A percentile compares a stretch with the other conserved stretches of the same genome.
Evolutionary conservation across 2,329 filamentous ascomycete species (phyloP).

Genomic region (Apiospora kogelbergensis): DNA sequence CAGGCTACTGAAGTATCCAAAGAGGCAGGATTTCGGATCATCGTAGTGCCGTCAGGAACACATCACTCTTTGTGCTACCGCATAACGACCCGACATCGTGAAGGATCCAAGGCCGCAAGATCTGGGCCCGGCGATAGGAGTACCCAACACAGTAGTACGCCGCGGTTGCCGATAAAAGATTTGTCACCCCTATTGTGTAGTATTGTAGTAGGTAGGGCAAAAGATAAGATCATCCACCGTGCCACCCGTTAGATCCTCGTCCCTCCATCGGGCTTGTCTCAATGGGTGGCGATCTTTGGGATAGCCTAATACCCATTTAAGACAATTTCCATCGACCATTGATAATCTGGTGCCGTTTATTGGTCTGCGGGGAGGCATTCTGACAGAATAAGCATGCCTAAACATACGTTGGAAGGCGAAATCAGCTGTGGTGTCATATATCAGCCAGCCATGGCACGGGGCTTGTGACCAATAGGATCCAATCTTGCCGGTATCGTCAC

Average conservation of each 20-base stretch:
- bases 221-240: background rate
- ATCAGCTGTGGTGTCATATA: background rate
- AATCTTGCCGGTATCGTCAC: no score
- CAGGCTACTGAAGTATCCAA: background rate
- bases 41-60: background rate
- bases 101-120: background rate
- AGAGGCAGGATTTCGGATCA: background rate
- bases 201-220: no score
- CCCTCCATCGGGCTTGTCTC: background rate
- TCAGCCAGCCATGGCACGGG: background rate
- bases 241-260: background rate
- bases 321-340: background rate
- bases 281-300: background rate
- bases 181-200: background rate
- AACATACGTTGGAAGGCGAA: background rate
- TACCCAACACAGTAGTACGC: background rate
- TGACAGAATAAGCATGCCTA: background rate
- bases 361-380: background rate
- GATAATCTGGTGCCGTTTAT: background rate
- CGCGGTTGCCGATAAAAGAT: background rate
- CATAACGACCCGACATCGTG: background rate
- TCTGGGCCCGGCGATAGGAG: background rate
- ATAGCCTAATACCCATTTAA: background rate
- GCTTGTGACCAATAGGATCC: background rate
- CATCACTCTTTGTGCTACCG: background rate